phyloP scores from a whole-genome alignment of 495 filamentous ascomycete species.

The Lophiostoma macrostomum region DNA sequence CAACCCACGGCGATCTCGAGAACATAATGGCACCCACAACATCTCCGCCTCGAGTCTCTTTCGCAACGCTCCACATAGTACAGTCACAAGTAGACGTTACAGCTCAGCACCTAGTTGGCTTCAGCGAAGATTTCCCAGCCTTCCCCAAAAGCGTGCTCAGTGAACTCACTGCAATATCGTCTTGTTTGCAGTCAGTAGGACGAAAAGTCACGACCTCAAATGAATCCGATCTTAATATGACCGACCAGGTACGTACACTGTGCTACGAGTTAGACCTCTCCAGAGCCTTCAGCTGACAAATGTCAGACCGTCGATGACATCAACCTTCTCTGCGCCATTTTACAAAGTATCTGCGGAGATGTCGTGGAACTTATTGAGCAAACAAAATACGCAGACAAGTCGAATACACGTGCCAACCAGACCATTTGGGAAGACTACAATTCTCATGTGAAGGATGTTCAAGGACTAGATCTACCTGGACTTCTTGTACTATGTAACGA shows the following conservation, averaged over 20 bases:
- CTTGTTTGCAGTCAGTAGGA: slow-evolving; percentile 1
- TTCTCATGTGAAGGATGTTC: slow-evolving; percentile 12
- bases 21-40: background rate
- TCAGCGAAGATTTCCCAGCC: slow-evolving; percentile 6
- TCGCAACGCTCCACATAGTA: slow-evolving; percentile 8
- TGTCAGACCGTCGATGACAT: slow-evolving; percentile 8
- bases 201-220: background rate
- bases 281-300: too few relatives aligned
- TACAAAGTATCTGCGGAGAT: slow-evolving; percentile 8
- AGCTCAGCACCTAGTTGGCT: background rate
- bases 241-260: too few relatives aligned
- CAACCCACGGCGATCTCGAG: slow-evolving; percentile 20
- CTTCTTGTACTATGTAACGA: slow-evolving; percentile 17
- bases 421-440: slow-evolving; percentile 28
- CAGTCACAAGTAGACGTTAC: background rate
- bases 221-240: background rate
- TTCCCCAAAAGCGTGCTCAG: slow-evolving; percentile 9
- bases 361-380: slow-evolving; percentile 13
- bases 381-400: slow-evolving; percentile 4
- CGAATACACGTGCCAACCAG: background rate
- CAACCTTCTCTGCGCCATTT: slow-evolving; percentile 12
- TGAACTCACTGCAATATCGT: slow-evolving; percentile 7
- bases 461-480: slow-evolving; percentile 11
- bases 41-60: background rate
- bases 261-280: too few relatives aligned